These are phyloP conservation scores for Monilinia aucupariae DNA, from an alignment of 2,329 filamentous ascomycete species.

Conservation along the genomic window DNA sequence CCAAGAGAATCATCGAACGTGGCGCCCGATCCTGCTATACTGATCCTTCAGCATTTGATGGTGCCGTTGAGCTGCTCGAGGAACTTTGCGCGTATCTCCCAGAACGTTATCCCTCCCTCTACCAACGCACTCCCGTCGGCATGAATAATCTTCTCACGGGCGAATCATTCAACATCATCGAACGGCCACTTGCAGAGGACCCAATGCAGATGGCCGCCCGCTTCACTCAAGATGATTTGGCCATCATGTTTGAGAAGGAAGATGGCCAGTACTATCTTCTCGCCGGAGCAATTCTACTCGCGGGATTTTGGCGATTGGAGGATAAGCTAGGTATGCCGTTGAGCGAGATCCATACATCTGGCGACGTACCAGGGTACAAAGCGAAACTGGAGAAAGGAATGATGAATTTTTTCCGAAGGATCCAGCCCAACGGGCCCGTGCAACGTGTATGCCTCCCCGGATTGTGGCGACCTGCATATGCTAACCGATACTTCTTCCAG, in stretches of 20 bases:
- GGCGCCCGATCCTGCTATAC: constrained; percentile 64
- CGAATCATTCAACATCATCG: constrained; percentile 64
- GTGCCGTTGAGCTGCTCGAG: constrained; percentile 69
- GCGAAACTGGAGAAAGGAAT: constrained; percentile 71
- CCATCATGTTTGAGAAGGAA: constrained; percentile 70
- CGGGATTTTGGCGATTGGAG: constrained; percentile 76
- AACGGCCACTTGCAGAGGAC: constrained; percentile 63
- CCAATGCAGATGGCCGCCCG: constrained; percentile 71
- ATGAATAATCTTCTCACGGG: constrained; percentile 66
- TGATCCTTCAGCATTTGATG: constrained; percentile 63
- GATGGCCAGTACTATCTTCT: constrained; percentile 80
- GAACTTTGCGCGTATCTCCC: constrained; percentile 68
- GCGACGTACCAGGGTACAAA: constrained; percentile 67
- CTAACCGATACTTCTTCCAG: constrained; percentile 41
- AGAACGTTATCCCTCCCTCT: constrained; percentile 68
- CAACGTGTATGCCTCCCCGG: constrained; percentile 31
- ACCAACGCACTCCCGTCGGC: constrained; percentile 55
- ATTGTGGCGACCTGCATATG: constrained; percentile 14
- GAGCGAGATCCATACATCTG: constrained; percentile 72
- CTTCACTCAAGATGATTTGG: constrained; percentile 75
- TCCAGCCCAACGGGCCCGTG: constrained; percentile 62
- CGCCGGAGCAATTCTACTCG: constrained; percentile 67
- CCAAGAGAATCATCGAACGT: constrained; percentile 59
- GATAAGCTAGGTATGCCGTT: constrained; percentile 79
- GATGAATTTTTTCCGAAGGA: constrained; percentile 71